Evolutionary conservation across 768 basidiomycete species (phyloP).

Genomic region (Agaricus subrufescens): DNA sequence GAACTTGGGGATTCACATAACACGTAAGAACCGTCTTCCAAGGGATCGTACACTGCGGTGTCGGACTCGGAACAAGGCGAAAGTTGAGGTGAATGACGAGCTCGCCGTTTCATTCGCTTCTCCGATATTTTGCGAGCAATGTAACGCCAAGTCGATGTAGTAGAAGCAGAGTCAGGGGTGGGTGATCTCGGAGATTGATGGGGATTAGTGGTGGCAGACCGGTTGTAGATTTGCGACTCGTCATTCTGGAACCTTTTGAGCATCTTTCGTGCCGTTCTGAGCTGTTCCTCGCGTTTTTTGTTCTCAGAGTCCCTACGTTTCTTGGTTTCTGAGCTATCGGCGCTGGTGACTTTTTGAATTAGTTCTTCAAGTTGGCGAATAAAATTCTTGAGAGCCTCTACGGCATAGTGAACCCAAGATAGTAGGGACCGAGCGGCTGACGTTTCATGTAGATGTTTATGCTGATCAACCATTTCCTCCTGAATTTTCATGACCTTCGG

Average conservation of each 20-base stretch:
- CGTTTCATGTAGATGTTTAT: constrained; percentile 3
- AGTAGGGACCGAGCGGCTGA: constrained; percentile 11
- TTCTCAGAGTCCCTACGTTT: not conserved
- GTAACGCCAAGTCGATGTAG: not conserved
- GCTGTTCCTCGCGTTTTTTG: not conserved
- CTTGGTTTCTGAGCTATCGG: not conserved
- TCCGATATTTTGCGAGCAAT: no score
- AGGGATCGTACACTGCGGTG: no score
- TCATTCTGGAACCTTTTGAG: not conserved
- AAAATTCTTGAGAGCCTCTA: not conserved
- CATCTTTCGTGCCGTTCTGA: not conserved
- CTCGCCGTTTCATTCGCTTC: no score
- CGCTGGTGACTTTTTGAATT: not conserved
- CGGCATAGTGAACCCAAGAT: not conserved
- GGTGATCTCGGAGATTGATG: not conserved
- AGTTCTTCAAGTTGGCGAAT: not conserved
- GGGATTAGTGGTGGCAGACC: not conserved
- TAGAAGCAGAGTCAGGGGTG: not conserved
- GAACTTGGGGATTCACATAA: no score
- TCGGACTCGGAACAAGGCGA: no score
- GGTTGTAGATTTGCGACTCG: not conserved
- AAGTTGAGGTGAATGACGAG: no score
- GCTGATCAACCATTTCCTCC: constrained; percentile 14
- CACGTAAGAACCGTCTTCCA: no score
- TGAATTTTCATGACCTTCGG: constrained; percentile 11